These are phyloP conservation scores for Edaphochlamys debaryana DNA, from an alignment of 139 green algal genomes.

Conservation along the genomic window DNA sequence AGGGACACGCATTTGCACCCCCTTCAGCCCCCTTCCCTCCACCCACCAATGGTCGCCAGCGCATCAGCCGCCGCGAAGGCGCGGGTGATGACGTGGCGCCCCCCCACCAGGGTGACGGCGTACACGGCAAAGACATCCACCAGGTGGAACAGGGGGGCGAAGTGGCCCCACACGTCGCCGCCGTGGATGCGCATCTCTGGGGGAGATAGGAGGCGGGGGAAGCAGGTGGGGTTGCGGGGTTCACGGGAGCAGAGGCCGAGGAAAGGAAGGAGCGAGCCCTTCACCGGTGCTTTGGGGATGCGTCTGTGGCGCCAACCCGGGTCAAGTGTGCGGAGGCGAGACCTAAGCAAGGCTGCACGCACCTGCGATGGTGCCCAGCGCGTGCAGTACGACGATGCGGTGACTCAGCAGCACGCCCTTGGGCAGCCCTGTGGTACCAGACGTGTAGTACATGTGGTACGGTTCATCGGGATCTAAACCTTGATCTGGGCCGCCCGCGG, in stretches of 20 bases:
- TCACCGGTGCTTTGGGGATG: too few relatives aligned
- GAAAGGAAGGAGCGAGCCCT: neutral
- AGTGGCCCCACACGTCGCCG: slow-evolving; percentile 87
- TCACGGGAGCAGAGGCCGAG: neutral
- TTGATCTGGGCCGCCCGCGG: neutral
- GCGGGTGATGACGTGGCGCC: slow-evolving; percentile 80
- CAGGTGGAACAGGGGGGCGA: slow-evolving; percentile 95
- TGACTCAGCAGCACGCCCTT: slow-evolving; percentile 90
- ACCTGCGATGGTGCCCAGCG: slow-evolving; percentile 78
- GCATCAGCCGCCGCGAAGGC: slow-evolving; percentile 70
- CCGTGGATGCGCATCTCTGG: slow-evolving; percentile 83
- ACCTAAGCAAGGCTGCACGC: too few relatives aligned
- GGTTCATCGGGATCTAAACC: slow-evolving; percentile 29
- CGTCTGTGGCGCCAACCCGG: too few relatives aligned
- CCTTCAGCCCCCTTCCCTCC: too few relatives aligned
- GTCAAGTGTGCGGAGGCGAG: too few relatives aligned
- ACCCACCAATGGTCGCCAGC: slow-evolving; percentile 78
- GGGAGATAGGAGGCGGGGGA: neutral
- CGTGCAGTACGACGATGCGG: slow-evolving; percentile 77
- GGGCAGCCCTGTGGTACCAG: slow-evolving; percentile 85
- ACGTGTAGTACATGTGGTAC: slow-evolving; percentile 83
- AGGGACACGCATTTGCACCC: too few relatives aligned
- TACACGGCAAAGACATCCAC: slow-evolving; percentile 95
- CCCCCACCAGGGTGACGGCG: slow-evolving; percentile 84
- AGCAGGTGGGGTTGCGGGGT: neutral